Conservation (phyloP, 805 yeast species). For the Saccharomyces mikatae region DNA sequence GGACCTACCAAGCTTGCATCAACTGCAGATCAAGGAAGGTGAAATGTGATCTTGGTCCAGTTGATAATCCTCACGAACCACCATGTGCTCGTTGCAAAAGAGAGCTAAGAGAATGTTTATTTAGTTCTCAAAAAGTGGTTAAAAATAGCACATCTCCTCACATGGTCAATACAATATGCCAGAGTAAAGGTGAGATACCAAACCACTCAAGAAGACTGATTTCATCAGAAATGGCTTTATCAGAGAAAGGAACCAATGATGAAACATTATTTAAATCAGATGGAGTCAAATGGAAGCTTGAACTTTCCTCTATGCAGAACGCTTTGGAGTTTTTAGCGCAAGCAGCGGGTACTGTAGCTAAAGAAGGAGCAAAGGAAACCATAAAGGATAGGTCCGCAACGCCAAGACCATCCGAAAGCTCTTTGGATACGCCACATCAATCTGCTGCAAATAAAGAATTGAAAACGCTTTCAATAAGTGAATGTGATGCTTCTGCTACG, state of each 20-base stretch:
- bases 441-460: slow-evolving; percentile 7
- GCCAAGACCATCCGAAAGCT: not conserved
- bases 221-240: not conserved
- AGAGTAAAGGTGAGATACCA: not conserved
- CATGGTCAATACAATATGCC: not conserved
- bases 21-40: slow-evolving; percentile 80
- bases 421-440: slow-evolving; percentile 4
- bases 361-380: slow-evolving; percentile 39
- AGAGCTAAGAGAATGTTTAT: slow-evolving; percentile 74
- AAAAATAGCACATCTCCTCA: not conserved
- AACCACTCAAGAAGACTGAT: not conserved
- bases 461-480: slow-evolving; percentile 8
- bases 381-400: slow-evolving; percentile 52
- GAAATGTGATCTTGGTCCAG: slow-evolving; percentile 76
- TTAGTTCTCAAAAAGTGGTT: slow-evolving; percentile 34
- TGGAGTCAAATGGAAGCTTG: slow-evolving; percentile 17
- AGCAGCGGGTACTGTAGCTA: slow-evolving; percentile 70
- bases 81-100: slow-evolving; percentile 82
- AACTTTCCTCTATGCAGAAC: slow-evolving; percentile 39
- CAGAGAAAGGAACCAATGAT: not conserved
- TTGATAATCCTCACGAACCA: slow-evolving; percentile 62
- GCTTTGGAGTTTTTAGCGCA: slow-evolving; percentile 67
- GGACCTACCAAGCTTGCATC: slow-evolving; percentile 77
- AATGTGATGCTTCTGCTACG: not conserved
- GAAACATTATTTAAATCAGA: not conserved